A percentile compares a stretch with the other conserved stretches of the same genome.
Evolutionary conservation across 768 basidiomycete genomes (phyloP).

Genomic region (Porphyrellus cyaneotinctus): DNA sequence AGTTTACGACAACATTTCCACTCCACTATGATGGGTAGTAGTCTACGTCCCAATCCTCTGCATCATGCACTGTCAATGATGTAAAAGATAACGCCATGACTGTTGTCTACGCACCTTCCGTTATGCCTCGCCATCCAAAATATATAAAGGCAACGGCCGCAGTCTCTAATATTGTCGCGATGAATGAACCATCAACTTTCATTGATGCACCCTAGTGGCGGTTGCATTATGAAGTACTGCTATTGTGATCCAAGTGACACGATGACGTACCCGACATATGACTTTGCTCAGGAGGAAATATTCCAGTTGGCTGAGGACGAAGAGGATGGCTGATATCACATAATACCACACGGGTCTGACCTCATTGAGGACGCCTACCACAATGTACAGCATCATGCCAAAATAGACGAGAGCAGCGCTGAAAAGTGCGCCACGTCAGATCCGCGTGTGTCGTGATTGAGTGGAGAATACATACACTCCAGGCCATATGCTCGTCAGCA

Average conservation of each 20-base stretch:
- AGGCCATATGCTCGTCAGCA: slow-evolving; percentile 78
- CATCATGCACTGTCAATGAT: neutral
- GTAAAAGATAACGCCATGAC: neutral
- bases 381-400: slow-evolving; percentile 74
- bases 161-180: slow-evolving; percentile 82
- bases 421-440: slow-evolving; percentile 3
- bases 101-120: slow-evolving; percentile 59
- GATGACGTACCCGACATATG: slow-evolving; percentile 59
- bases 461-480: slow-evolving; percentile 48
- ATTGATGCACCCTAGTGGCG: slow-evolving; percentile 50
- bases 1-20: neutral
- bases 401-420: slow-evolving; percentile 71
- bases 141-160: slow-evolving; percentile 64
- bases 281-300: slow-evolving; percentile 78
- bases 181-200: slow-evolving; percentile 82
- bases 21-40: slow-evolving; percentile 39
- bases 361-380: slow-evolving; percentile 73
- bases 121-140: slow-evolving; percentile 83
- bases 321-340: slow-evolving; percentile 66
- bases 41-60: slow-evolving; percentile 52
- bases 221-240: slow-evolving; percentile 9
- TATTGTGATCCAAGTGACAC: neutral
- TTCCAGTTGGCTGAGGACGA: slow-evolving; percentile 75
- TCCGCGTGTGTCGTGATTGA: neutral
- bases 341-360: slow-evolving; percentile 77